phyloP scores from a whole-genome alignment of 768 basidiomycete genomes.

The Suillus subalutaceus region DNA sequence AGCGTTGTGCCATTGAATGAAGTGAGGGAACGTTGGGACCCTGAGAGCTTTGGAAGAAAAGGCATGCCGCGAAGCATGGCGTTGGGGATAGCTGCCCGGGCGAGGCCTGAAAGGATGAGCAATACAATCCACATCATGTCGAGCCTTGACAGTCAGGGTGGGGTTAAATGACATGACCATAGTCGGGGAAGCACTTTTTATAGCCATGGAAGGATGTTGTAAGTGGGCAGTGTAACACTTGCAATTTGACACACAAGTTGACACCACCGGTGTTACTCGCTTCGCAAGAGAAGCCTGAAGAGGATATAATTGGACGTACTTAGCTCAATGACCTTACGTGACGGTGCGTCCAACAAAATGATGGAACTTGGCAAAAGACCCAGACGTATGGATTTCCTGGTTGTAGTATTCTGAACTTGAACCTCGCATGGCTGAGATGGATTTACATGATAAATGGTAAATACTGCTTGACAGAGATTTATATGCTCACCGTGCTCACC shows the following conservation, averaged over 20 bases:
- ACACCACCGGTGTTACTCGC: background rate
- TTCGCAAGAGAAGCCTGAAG: background rate
- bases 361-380: background rate
- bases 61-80: conserved; percentile 25
- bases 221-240: conserved; percentile 23
- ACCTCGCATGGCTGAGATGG: background rate
- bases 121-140: background rate
- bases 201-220: conserved; percentile 22
- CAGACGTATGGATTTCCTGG: background rate
- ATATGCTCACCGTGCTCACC: background rate
- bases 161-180: conserved; percentile 29
- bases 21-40: conserved; percentile 13
- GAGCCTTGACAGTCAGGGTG: conserved; percentile 29
- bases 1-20: conserved; percentile 30
- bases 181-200: conserved; percentile 12
- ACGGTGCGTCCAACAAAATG: background rate
- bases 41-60: conserved; percentile 18
- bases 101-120: conserved; percentile 10
- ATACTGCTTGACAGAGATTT: background rate
- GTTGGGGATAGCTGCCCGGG: conserved; percentile 22
- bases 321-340: background rate
- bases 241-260: background rate
- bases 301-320: background rate
- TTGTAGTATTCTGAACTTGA: background rate
- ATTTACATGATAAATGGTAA: background rate